Percentiles rank a stretch among this genome's conserved stretches.
Conservation (phyloP, 805 yeast species). For the Komagataella mondaviorum region DNA sequence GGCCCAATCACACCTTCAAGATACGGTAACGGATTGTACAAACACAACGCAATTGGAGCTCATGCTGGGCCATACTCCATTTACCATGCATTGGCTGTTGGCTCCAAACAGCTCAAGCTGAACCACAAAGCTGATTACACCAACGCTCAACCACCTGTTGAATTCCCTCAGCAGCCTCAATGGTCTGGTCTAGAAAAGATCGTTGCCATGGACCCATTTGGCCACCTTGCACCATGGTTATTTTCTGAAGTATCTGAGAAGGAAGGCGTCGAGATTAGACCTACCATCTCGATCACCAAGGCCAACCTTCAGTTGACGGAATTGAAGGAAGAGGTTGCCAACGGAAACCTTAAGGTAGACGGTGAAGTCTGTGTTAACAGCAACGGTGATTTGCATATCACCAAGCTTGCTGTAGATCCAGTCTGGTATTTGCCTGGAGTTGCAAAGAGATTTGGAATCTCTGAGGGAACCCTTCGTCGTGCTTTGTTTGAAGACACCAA, state of each 20-base stretch:
- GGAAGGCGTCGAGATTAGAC: slow-evolving; percentile 43
- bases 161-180: slow-evolving; percentile 37
- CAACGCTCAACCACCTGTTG: slow-evolving; percentile 48
- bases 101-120: slow-evolving; percentile 39
- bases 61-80: slow-evolving; percentile 52
- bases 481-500: slow-evolving; percentile 57
- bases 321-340: slow-evolving; percentile 38
- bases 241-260: slow-evolving; percentile 27
- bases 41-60: slow-evolving; percentile 54
- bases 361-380: slow-evolving; percentile 46
- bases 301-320: slow-evolving; percentile 52
- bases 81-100: slow-evolving; percentile 55
- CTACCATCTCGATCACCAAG: slow-evolving; percentile 54
- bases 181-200: slow-evolving; percentile 46
- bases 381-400: slow-evolving; percentile 46
- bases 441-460: slow-evolving; percentile 45
- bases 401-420: slow-evolving; percentile 58
- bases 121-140: slow-evolving; percentile 45
- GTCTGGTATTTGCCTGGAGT: slow-evolving; percentile 64
- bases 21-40: slow-evolving; percentile 29
- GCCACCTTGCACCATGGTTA: slow-evolving; percentile 52
- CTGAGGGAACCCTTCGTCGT: slow-evolving; percentile 41
- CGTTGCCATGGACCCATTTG: slow-evolving; percentile 55
- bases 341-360: slow-evolving; percentile 41
- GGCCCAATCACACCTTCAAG: slow-evolving; percentile 49